Conservation (phyloP, 2,329 filamentous ascomycete species). For the Pseudogymnoascus sp. region DNA sequence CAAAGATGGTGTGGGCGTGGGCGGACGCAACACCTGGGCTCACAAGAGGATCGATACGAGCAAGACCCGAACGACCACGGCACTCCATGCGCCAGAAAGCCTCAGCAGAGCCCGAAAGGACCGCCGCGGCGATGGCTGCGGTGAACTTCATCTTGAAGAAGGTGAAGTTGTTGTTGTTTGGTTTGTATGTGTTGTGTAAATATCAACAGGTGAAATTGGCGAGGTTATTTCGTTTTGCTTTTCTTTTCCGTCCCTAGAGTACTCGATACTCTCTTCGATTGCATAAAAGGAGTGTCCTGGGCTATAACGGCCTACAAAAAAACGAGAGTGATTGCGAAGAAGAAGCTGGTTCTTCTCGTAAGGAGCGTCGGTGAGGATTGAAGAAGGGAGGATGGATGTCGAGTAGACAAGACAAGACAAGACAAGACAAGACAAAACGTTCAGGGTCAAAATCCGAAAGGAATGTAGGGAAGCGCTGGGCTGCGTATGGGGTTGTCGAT, state of each 20-base stretch:
- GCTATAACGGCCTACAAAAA: not conserved
- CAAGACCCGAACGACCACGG: conserved; percentile 58
- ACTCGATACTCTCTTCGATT: not conserved
- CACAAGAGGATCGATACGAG: conserved; percentile 70
- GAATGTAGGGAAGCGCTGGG: not conserved
- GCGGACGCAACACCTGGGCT: conserved; percentile 47
- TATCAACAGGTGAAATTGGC: not conserved
- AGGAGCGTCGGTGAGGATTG: not conserved
- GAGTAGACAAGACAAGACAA: not conserved
- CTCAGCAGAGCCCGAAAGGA: conserved; percentile 28
- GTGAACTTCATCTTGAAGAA: not conserved
- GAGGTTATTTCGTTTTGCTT: not conserved
- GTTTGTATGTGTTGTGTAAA: not conserved
- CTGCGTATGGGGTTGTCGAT: not conserved
- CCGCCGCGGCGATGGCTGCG: not conserved
- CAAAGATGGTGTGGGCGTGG: conserved; percentile 70
- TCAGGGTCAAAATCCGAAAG: not conserved
- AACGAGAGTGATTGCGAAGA: not conserved
- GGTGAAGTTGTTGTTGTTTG: not conserved
- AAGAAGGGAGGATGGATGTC: not conserved
- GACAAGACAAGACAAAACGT: not conserved
- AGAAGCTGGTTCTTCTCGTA: conserved; percentile 1
- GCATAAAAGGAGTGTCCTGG: not conserved
- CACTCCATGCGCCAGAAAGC: conserved; percentile 92
- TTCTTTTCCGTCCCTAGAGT: not conserved